Percentiles rank a stretch among this genome's conserved stretches.
These are phyloP conservation scores for Phytophthora nicotianae DNA, from an alignment of 352 stramenopile species.

Conservation along the genomic window DNA sequence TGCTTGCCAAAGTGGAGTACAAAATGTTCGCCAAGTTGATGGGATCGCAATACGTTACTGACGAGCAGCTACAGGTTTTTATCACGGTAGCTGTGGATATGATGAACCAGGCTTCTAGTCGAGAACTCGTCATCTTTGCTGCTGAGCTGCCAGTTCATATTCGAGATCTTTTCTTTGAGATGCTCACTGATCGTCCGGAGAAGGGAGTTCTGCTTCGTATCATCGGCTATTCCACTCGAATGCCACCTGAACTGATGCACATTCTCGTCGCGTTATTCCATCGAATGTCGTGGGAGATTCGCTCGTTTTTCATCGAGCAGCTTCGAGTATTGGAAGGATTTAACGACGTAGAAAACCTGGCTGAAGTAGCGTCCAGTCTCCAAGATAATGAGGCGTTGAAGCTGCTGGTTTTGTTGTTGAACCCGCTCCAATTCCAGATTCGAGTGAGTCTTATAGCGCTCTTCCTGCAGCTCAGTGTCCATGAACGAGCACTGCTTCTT, in stretches of 20 bases:
- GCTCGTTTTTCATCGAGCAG: constrained; percentile 67
- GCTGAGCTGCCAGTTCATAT: constrained; percentile 46
- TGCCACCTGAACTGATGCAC: constrained; percentile 48
- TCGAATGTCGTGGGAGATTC: constrained; percentile 55
- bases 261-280: constrained; percentile 50
- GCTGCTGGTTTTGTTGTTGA: constrained; percentile 50
- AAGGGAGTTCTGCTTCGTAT: constrained; percentile 67
- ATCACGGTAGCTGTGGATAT: constrained; percentile 60
- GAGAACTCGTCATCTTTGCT: constrained; percentile 66
- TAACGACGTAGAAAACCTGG: constrained; percentile 41
- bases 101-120: constrained; percentile 75
- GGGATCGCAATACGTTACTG: constrained; percentile 50
- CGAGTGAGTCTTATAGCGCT: constrained; percentile 42
- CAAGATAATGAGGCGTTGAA: constrained; percentile 41
- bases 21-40: constrained; percentile 58
- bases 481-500: constrained; percentile 34
- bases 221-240: constrained; percentile 51
- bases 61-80: constrained; percentile 46
- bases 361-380: constrained; percentile 43
- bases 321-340: constrained; percentile 51
- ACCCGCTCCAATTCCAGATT: constrained; percentile 39
- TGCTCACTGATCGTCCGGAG: constrained; percentile 43
- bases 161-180: constrained; percentile 59
- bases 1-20: constrained; percentile 70
- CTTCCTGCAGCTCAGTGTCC: constrained; percentile 35